A percentile compares a stretch with the other conserved stretches of the same genome.
These are phyloP conservation scores for Chloropicon primus DNA, from an alignment of 139 green algal genomes.

Conservation along the genomic window DNA sequence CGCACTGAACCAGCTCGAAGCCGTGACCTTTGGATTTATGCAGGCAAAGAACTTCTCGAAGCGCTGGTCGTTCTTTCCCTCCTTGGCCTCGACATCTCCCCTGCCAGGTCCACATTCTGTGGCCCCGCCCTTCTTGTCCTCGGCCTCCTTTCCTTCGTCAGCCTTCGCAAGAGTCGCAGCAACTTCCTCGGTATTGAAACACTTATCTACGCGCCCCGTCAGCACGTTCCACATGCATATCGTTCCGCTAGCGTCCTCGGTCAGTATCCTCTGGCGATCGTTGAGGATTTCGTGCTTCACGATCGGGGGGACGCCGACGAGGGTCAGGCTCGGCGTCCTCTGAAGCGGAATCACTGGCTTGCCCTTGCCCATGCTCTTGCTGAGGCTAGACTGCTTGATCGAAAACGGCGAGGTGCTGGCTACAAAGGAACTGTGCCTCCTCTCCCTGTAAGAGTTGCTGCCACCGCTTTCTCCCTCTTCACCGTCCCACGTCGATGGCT, in stretches of 20 bases:
- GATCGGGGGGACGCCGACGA: conserved; percentile 13
- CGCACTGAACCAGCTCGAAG: conserved; percentile 58
- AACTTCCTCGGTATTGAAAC: conserved; percentile 9
- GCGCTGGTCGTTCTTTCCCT: conserved; percentile 31
- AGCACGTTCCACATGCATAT: conserved; percentile 62
- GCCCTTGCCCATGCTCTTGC: background rate
- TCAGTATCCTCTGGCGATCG: conserved; percentile 25
- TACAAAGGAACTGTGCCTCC: background rate
- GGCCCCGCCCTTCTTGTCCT: too few species aligned
- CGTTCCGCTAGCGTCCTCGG: conserved; percentile 30
- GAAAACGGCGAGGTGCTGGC: background rate
- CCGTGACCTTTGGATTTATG: conserved; percentile 11
- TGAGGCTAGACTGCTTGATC: background rate
- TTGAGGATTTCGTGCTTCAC: conserved; percentile 30
- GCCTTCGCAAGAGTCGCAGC: background rate
- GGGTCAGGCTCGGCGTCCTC: background rate
- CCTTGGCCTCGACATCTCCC: background rate
- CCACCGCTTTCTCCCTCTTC: background rate
- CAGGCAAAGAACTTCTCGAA: conserved; percentile 37
- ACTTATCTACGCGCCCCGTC: conserved; percentile 14
- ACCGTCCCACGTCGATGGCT: background rate
- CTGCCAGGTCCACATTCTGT: background rate
- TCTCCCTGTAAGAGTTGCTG: background rate
- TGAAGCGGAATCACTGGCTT: background rate
- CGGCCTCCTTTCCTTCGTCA: background rate